These are phyloP conservation scores for Dryadomyces quercivorus DNA, from an alignment of 2,329 filamentous ascomycete genomes.

Conservation along the genomic window DNA sequence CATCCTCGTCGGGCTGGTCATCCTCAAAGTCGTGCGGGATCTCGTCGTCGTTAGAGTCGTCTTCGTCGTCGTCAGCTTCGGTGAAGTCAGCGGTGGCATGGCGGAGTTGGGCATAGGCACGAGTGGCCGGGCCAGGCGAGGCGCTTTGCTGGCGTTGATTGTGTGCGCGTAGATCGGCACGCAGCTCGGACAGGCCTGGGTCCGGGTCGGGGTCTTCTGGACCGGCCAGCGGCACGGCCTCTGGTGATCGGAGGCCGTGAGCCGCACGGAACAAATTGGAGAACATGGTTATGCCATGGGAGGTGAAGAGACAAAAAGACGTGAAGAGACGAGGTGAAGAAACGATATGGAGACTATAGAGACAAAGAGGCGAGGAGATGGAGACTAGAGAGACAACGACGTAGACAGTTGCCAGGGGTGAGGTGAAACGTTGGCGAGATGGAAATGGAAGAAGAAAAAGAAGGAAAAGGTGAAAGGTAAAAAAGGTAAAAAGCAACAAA, in stretches of 20 bases:
- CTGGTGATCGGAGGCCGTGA: conserved; percentile 15
- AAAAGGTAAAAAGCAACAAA: neutral
- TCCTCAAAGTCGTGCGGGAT: conserved; percentile 18
- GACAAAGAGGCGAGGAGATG: too few species aligned
- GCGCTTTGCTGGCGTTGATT: conserved; percentile 3
- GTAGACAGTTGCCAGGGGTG: neutral
- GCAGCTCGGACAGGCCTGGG: conserved; percentile 12
- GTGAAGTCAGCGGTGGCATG: conserved; percentile 55
- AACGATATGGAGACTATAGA: too few species aligned
- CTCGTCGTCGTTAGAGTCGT: conserved; percentile 25
- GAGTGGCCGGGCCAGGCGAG: conserved; percentile 14
- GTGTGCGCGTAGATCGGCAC: conserved; percentile 13
- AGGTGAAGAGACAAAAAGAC: neutral
- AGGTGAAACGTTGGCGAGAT: neutral
- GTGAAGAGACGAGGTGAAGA: neutral
- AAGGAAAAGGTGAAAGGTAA: neutral
- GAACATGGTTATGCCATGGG: conserved; percentile 15
- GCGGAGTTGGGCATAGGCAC: conserved; percentile 26
- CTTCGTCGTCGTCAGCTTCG: conserved; percentile 45
- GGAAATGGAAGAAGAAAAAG: neutral
- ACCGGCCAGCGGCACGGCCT: conserved; percentile 9
- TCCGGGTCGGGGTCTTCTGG: conserved; percentile 9
- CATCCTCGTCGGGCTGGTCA: conserved; percentile 14
- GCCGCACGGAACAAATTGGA: conserved; percentile 20
- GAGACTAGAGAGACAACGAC: too few species aligned